phyloP scores from a whole-genome alignment of 2,329 filamentous ascomycete species.

The Tolypocladium nubicola region DNA sequence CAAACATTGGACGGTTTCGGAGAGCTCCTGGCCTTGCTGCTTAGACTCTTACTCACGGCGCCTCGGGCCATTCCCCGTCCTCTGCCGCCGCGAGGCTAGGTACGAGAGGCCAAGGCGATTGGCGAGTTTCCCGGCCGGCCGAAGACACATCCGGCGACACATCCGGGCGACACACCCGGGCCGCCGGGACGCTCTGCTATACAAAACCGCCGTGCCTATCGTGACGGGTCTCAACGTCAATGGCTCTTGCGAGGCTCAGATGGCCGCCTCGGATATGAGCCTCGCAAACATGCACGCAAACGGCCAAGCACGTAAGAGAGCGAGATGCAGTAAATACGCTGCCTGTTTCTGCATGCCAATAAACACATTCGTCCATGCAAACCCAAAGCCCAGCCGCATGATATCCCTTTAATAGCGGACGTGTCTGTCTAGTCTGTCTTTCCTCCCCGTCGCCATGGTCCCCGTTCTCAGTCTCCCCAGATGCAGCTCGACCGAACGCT shows the following conservation, averaged over 20 bases:
- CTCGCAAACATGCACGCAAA: background rate
- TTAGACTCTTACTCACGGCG: background rate
- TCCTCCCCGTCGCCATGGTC: constrained; percentile 14
- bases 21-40: background rate
- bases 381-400: constrained; percentile 26
- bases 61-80: background rate
- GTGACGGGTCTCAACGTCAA: no score
- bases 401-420: constrained; percentile 26
- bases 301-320: background rate
- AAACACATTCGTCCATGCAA: constrained; percentile 23
- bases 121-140: background rate
- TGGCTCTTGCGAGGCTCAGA: background rate
- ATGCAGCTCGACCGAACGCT: constrained; percentile 12
- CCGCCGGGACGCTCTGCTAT: background rate
- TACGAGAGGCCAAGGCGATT: background rate
- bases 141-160: background rate
- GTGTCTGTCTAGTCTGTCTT: constrained; percentile 24
- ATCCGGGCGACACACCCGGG: background rate
- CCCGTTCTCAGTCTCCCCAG: constrained; percentile 14
- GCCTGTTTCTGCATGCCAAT: constrained; percentile 12
- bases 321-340: constrained; percentile 7
- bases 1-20: background rate
- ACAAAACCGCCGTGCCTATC: background rate
- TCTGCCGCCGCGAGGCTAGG: background rate
- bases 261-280: no score